These are phyloP conservation scores for Wickerhamomyces sydowiorum DNA, from an alignment of 805 yeast species.

Conservation along the genomic window DNA sequence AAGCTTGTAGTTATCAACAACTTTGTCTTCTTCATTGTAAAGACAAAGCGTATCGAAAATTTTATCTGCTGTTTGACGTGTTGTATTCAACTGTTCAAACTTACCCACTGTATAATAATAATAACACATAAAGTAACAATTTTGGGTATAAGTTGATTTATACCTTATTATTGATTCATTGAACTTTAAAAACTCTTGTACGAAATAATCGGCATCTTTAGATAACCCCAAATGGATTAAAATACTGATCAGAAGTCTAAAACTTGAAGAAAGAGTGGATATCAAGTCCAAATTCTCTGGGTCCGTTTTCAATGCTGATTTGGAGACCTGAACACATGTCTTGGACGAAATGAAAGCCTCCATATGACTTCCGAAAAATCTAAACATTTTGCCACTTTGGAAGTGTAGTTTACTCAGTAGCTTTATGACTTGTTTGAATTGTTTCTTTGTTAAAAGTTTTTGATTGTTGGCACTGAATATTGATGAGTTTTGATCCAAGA, in stretches of 20 bases:
- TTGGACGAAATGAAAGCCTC: constrained; percentile 34
- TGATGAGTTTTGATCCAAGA: neutral
- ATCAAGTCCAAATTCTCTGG: constrained; percentile 26
- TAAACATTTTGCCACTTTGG: constrained; percentile 12
- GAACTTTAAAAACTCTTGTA: constrained; percentile 36
- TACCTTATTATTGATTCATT: constrained; percentile 12
- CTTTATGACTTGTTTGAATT: neutral
- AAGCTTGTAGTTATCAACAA: constrained; percentile 18
- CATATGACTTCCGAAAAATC: constrained; percentile 15
- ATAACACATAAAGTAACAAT: constrained; percentile 17
- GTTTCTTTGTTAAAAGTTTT: neutral
- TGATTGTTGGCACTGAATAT: constrained; percentile 12
- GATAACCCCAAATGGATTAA: constrained; percentile 47
- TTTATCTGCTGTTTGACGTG: constrained; percentile 9
- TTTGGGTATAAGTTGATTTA: constrained; percentile 9
- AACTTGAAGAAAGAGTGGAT: constrained; percentile 29
- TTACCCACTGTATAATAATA: constrained; percentile 15
- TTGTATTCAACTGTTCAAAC: constrained; percentile 1
- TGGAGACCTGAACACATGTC: constrained; percentile 43
- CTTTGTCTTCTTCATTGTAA: constrained; percentile 4
- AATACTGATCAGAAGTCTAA: constrained; percentile 32
- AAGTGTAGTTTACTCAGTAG: constrained; percentile 12
- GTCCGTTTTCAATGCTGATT: constrained; percentile 44
- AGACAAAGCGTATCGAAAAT: constrained; percentile 8
- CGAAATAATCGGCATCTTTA: constrained; percentile 51